These are phyloP conservation scores for Candida mattraensis DNA, from an alignment of 805 yeast species.

Conservation along the genomic window DNA sequence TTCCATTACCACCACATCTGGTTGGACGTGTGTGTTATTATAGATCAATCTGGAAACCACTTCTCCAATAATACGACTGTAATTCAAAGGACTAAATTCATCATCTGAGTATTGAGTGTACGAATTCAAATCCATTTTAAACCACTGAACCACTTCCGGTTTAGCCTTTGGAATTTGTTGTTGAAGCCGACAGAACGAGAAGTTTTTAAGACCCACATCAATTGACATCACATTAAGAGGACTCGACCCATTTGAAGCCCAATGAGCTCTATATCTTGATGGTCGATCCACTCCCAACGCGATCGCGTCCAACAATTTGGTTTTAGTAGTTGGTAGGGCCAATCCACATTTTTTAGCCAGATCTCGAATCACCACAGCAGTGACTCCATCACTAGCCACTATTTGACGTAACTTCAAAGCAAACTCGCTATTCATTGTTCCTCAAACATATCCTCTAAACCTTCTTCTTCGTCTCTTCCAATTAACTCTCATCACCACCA, in stretches of 20 bases:
- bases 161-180: constrained; percentile 1
- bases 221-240: constrained; percentile 28
- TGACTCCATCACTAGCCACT: constrained; percentile 7
- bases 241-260: too few species aligned
- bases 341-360: constrained; percentile 23
- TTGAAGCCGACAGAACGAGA: constrained; percentile 30
- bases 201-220: constrained; percentile 37
- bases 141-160: constrained; percentile 32
- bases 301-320: constrained; percentile 9
- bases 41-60: constrained; percentile 22
- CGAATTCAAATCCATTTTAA: constrained; percentile 32
- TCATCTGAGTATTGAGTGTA: constrained; percentile 14
- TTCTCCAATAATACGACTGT: constrained; percentile 23
- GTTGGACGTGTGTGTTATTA: constrained; percentile 12
- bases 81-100: constrained; percentile 31
- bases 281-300: constrained; percentile 5
- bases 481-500: too few species aligned
- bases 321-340: constrained; percentile 15
- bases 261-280: constrained; percentile 5
- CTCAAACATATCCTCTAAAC: too few species aligned
- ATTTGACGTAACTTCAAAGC: constrained; percentile 3
- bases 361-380: constrained; percentile 9
- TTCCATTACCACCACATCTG: constrained; percentile 51
- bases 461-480: too few species aligned
- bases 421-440: too few species aligned